Evolutionary conservation across 1,284 basidiomycete genomes (phyloP).

Genomic region (Anthracocystis setariae): DNA sequence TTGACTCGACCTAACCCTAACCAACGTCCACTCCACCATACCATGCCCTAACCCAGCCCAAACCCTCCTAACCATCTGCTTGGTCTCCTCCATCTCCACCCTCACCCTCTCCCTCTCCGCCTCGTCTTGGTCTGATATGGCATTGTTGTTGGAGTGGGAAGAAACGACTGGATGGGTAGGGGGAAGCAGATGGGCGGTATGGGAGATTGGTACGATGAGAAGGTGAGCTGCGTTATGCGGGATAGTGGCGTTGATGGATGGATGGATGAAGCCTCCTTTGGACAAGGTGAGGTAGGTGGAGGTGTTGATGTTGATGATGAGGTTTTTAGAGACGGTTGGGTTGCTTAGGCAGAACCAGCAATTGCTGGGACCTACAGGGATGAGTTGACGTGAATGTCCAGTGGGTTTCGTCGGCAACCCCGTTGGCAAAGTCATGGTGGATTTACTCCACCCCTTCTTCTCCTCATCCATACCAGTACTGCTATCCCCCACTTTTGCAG

Average conservation of each 20-base stretch:
- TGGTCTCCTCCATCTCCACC: conserved; percentile 40
- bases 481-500: too few species aligned
- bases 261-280: conserved; percentile 56
- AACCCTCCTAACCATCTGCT: conserved; percentile 12
- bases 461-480: not conserved
- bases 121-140: conserved; percentile 3
- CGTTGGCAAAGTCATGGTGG: conserved; percentile 24
- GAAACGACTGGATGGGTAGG: conserved; percentile 8
- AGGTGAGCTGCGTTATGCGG: conserved; percentile 58
- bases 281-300: conserved; percentile 62
- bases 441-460: not conserved
- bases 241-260: conserved; percentile 25
- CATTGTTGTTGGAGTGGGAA: too few species aligned
- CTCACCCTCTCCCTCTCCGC: conserved; percentile 12
- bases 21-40: conserved; percentile 44
- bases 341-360: conserved; percentile 68
- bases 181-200: conserved; percentile 30
- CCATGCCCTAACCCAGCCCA: conserved; percentile 34
- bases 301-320: conserved; percentile 56
- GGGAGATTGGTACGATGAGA: conserved; percentile 58
- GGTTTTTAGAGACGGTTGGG: conserved; percentile 55
- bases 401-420: conserved; percentile 33
- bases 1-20: conserved; percentile 33
- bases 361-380: conserved; percentile 59
- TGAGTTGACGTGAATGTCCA: conserved; percentile 19